Percentiles rank a stretch among this genome's conserved stretches.
phyloP scores from a whole-genome alignment of 129 eudicot species.

The Tagetes patula region DNA sequence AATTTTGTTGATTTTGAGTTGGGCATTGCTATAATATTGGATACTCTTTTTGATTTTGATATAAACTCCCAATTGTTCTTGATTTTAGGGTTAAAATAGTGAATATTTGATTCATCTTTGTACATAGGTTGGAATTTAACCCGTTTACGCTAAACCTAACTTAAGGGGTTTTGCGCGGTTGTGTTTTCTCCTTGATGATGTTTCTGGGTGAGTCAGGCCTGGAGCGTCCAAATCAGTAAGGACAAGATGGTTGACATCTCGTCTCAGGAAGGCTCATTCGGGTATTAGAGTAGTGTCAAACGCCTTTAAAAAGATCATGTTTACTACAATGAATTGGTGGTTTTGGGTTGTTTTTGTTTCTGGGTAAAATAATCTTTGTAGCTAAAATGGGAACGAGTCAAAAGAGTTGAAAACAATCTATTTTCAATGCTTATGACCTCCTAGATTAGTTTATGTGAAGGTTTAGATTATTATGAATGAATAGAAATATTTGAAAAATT shows the following conservation, averaged over 20 bases:
- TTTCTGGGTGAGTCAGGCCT: no score
- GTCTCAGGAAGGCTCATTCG: no score
- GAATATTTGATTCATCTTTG: not conserved
- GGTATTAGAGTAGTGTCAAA: no score
- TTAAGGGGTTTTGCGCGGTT: no score
- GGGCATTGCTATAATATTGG: not conserved
- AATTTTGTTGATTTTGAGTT: not conserved
- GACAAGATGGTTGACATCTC: no score
- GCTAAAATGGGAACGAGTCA: not conserved
- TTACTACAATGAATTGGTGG: not conserved
- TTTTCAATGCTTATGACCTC: not conserved
- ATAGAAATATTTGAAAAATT: not conserved
- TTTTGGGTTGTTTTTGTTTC: not conserved
- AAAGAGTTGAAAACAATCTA: not conserved
- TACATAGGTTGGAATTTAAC: not conserved
- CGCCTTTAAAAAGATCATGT: no score
- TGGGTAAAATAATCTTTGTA: not conserved
- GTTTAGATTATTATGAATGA: not conserved
- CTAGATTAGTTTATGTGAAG: not conserved
- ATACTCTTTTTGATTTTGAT: no score
- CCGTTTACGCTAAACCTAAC: no score
- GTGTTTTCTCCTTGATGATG: no score
- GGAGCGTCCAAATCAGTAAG: no score
- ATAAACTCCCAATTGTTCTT: not conserved
- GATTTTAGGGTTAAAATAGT: not conserved